Evolutionary conservation across 2,329 filamentous ascomycete species (phyloP).

Genomic region (Apiospora aurea): DNA sequence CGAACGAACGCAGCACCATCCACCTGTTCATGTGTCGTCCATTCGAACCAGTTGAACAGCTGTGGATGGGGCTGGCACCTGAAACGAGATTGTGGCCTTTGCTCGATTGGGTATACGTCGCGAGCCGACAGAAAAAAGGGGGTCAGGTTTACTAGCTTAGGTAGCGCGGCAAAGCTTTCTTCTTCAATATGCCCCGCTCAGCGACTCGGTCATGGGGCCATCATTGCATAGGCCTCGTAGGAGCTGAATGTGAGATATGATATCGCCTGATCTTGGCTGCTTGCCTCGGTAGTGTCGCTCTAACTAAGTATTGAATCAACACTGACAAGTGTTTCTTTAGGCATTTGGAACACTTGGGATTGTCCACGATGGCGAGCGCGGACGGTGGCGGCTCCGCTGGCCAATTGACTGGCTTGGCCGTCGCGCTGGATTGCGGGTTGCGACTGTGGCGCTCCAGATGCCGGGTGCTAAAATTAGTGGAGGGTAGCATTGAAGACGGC

Average conservation of each 20-base stretch:
- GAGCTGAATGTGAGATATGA: background rate
- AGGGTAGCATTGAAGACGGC: background rate
- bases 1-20: background rate
- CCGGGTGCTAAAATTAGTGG: slow-evolving; percentile 6
- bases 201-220: background rate
- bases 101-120: background rate
- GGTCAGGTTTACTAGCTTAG: background rate
- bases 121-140: slow-evolving; percentile 1
- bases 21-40: slow-evolving; percentile 7
- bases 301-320: background rate
- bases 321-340: background rate
- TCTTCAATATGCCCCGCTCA: background rate
- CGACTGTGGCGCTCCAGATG: background rate
- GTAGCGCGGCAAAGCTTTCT: background rate
- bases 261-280: background rate
- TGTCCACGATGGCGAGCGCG: background rate
- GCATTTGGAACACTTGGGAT: background rate
- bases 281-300: background rate
- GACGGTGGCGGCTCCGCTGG: background rate
- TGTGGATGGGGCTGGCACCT: background rate
- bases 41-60: background rate
- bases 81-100: background rate
- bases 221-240: background rate
- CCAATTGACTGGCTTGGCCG: background rate
- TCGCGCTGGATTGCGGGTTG: background rate